Evolutionary conservation across 208 protist genomes (phyloP), one percentile per base, ranked within the genome.

Genomic region (Leishmania martiniquensis): DNA sequence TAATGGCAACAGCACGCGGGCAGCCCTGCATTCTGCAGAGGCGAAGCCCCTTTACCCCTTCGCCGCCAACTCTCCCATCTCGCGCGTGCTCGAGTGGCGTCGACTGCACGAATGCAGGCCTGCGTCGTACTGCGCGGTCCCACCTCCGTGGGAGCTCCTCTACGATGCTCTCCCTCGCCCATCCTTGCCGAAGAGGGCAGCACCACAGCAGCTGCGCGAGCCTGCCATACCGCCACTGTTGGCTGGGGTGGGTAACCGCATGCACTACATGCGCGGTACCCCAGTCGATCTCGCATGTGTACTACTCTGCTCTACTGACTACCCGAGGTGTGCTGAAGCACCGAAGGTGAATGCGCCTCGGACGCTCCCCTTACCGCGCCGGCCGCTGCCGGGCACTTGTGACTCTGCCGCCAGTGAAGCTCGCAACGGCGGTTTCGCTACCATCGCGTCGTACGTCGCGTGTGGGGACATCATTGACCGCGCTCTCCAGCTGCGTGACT

Each of bases 91-190:
- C 1, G 78, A 73, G 49, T 72, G 69, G 57, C 69, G 62, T 2
- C 47, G 69, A 2, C 45, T 83, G 57, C 42, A 59, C 37, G 74
- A 71, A 17, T 25, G 62, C 20, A 71, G 69, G 15, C 82, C 79
- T 9, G 72, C 74, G 45, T 25, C 54, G n/a, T 86, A 82, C 78
- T 37, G 49, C 22, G 51, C 72, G 7, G 62, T 86, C 39, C 82
- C 82, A 3, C 47, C 52, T 20, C 42, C 68, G 49, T 86, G 82
- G 82, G 75, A 77, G 3, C 51, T 76, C 0, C 62, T 86, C 13
- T 83, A 83, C 63, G 62, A 67, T 45, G 66, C 70, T 49, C 72
- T 82, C 22, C 68, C 72, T 4, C 77, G 70, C 20, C 45, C 72
- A 25, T 52, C 42, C 72, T 4, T 13, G 1, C 13, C 49, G 34